Conservation (phyloP, 2,329 filamentous ascomycete species). For the Trichoderma lentiforme region DNA sequence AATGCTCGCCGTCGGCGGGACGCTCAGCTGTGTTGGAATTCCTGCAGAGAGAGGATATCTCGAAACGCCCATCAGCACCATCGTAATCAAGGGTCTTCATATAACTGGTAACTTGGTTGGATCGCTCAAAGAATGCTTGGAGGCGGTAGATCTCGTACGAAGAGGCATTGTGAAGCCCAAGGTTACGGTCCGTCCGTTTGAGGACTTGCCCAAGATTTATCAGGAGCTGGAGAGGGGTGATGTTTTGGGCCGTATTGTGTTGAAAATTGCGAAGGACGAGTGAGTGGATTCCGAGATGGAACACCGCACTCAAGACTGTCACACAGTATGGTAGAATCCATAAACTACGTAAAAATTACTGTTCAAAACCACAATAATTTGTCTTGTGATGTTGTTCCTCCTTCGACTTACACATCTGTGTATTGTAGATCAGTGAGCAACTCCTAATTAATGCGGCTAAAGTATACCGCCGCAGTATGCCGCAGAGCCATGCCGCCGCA, state of each 20-base stretch:
- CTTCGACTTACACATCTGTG: neutral
- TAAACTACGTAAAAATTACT: neutral
- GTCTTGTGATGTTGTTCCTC: neutral
- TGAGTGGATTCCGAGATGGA: neutral
- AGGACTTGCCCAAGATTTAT: slow-evolving; percentile 20
- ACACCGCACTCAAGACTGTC: no score
- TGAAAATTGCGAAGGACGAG: slow-evolving; percentile 23
- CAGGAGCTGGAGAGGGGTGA: slow-evolving; percentile 20
- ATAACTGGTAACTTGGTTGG: slow-evolving; percentile 22
- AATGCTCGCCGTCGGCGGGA: slow-evolving; percentile 21
- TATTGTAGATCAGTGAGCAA: neutral
- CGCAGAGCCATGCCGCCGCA: neutral
- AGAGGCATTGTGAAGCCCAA: slow-evolving; percentile 21
- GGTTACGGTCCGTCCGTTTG: slow-evolving; percentile 17
- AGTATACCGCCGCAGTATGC: neutral
- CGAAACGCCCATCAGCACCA: slow-evolving; percentile 21
- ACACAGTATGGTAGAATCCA: neutral
- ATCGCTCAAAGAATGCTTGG: slow-evolving; percentile 22
- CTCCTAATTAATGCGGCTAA: neutral
- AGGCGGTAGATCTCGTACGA: slow-evolving; percentile 21
- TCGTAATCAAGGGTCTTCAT: slow-evolving; percentile 20
- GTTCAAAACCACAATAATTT: neutral
- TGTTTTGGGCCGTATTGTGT: slow-evolving; percentile 19
- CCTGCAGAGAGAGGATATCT: slow-evolving; percentile 19
- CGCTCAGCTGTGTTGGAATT: slow-evolving; percentile 21